Evolutionary conservation across 2,329 filamentous ascomycete genomes (phyloP).

Genomic region (Graphiopsis chlorocephala): DNA sequence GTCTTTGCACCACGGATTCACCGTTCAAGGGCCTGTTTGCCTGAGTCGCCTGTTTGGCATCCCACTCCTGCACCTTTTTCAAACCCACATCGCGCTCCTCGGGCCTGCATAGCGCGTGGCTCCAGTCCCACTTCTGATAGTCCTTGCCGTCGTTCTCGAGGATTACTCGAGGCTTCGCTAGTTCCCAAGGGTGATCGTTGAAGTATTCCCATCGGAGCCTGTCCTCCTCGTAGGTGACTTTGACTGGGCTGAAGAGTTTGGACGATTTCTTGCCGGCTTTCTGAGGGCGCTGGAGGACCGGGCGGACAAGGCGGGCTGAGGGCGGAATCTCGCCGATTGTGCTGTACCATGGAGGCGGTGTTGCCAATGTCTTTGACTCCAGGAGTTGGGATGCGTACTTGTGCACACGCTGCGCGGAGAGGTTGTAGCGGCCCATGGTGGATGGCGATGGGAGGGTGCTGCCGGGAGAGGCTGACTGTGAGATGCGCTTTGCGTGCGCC

Average conservation of each 20-base stretch:
- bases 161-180: slow-evolving; percentile 81
- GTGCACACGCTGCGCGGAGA: slow-evolving; percentile 52
- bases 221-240: slow-evolving; percentile 81
- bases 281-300: slow-evolving; percentile 45
- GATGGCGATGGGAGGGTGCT: neutral
- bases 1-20: slow-evolving; percentile 74
- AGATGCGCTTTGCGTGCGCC: neutral
- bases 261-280: slow-evolving; percentile 62
- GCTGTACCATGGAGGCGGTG: slow-evolving; percentile 56
- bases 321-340: slow-evolving; percentile 59
- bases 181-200: slow-evolving; percentile 93
- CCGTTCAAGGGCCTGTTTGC: slow-evolving; percentile 73
- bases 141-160: slow-evolving; percentile 86
- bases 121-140: slow-evolving; percentile 74
- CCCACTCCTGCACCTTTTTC: slow-evolving; percentile 23
- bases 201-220: slow-evolving; percentile 77
- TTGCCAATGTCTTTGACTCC: slow-evolving; percentile 40
- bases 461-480: neutral
- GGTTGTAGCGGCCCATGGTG: slow-evolving; percentile 53
- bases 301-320: slow-evolving; percentile 58
- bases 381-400: slow-evolving; percentile 51
- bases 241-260: slow-evolving; percentile 75
- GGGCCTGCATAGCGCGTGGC: slow-evolving; percentile 30
- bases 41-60: slow-evolving; percentile 58
- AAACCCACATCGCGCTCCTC: slow-evolving; percentile 10